phyloP scores from a whole-genome alignment of 305 asterid species.

The Fraxinus platypoda region DNA sequence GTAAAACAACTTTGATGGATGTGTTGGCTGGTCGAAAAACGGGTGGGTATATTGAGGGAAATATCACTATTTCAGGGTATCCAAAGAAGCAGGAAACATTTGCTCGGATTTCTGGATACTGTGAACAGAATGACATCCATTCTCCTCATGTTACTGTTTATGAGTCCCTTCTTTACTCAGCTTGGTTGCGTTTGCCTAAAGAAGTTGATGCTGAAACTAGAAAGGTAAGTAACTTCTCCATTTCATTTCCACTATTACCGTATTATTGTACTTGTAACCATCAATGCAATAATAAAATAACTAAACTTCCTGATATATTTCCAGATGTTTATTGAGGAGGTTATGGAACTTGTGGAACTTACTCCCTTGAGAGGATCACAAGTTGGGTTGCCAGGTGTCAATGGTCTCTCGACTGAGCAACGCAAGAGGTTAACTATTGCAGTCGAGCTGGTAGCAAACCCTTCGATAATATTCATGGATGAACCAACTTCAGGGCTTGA shows the following conservation, averaged over 20 bases:
- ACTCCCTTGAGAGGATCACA: slow-evolving; percentile 41
- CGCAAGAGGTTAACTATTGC: slow-evolving; percentile 72
- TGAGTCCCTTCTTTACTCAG: slow-evolving; percentile 67
- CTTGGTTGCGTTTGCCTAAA: slow-evolving; percentile 61
- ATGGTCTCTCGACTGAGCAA: slow-evolving; percentile 75
- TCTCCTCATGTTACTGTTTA: slow-evolving; percentile 70
- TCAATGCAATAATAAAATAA: neutral
- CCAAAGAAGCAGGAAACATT: slow-evolving; percentile 73
- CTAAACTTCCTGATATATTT: neutral
- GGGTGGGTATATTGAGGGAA: slow-evolving; percentile 71
- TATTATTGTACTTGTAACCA: neutral
- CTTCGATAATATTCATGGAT: slow-evolving; percentile 74
- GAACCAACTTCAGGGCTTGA: slow-evolving; percentile 82
- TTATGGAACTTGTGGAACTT: slow-evolving; percentile 76
- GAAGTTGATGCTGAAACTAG: slow-evolving; percentile 43
- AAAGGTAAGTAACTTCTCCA: slow-evolving; percentile 35
- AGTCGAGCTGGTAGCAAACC: slow-evolving; percentile 77
- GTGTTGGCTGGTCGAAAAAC: slow-evolving; percentile 85
- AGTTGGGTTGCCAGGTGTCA: slow-evolving; percentile 68
- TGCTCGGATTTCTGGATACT: slow-evolving; percentile 70
- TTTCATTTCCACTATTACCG: too few relatives aligned
- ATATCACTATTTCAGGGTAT: slow-evolving; percentile 59
- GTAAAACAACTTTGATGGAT: slow-evolving; percentile 84
- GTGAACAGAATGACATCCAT: slow-evolving; percentile 80
- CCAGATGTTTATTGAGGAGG: slow-evolving; percentile 67